Base-by-base conservation (phyloP, 495 filamentous ascomycete species). In the Trichoderma reesei region DNA sequence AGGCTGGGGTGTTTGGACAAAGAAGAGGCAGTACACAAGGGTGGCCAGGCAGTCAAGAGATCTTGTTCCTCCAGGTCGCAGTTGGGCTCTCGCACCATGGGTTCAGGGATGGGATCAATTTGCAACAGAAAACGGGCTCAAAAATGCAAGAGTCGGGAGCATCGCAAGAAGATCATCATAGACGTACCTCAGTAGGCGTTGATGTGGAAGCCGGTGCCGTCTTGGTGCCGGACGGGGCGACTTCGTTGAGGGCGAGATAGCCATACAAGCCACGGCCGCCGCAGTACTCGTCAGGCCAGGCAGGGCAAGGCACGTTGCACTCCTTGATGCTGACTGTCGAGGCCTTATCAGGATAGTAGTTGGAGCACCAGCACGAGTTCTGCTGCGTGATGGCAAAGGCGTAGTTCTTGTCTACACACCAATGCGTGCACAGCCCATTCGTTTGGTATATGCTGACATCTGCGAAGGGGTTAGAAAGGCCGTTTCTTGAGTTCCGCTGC, bases 361-460 rank as follows among this genome's bases (percentile, higher is more conserved):
- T 68, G 26, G 73, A 72, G 60, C 79, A 82, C 78, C 78, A 82
- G 59, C 79, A 82, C 20, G 68, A 63, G 10, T 70, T 62, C 5
- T 65, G 56, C 46, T 78, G 71, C 9, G 80, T 41, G 41, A 82
- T 68, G 63, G 76, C 73, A n/a, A 77, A 72, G 18, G 78, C 73
- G 41, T 64, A 78, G 16, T 68, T 38, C 3, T 64, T 60, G 16
- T 59, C 5, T 36, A 66, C 61, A 69, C 79, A 82, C 61, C 72
- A 77, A 10, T 65, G 61, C 62, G 67, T 67, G 51, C 79, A 82
- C 33, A 76, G 72, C 18, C 79, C 79, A 63, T 79, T 72, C 63
- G 78, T 79, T 62, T 82, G 79, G 37, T 60, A 82, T 67, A 72
- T 71, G 67, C 71, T 75, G 36, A 69, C 42, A 14, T 76, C 79